These are phyloP conservation scores for Panellus pusillus DNA, from an alignment of 768 basidiomycete species.

Conservation along the genomic window DNA sequence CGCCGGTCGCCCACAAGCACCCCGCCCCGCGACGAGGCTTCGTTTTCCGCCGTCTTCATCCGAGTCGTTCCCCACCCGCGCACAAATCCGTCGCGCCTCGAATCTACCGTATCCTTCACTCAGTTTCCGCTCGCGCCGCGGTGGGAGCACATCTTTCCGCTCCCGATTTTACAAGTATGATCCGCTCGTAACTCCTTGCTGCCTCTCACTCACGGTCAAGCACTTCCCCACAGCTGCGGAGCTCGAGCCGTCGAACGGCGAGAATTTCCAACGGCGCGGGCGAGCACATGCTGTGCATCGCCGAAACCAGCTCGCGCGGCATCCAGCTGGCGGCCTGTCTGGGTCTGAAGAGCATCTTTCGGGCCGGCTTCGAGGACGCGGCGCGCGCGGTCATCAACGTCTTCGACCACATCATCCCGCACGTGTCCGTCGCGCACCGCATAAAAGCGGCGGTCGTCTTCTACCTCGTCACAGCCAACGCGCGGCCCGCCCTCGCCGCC, in stretches of 20 bases:
- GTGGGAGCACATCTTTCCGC: conserved; percentile 87
- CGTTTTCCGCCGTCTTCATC: no score
- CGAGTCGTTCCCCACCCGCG: no score
- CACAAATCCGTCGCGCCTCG: no score
- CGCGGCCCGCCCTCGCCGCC: conserved; percentile 50
- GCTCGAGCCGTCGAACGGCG: conserved; percentile 73
- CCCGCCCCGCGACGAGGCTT: conserved; percentile 72
- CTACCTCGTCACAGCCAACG: no score
- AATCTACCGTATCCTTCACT: conserved; percentile 53
- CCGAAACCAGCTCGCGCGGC: no score
- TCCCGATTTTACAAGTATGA: conserved; percentile 75
- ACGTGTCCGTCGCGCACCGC: no score
- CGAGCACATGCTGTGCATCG: conserved; percentile 55
- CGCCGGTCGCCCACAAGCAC: conserved; percentile 67
- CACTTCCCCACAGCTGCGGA: conserved; percentile 79
- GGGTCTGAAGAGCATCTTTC: no score
- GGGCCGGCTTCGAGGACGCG: conserved; percentile 59
- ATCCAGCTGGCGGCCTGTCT: no score
- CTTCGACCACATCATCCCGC: no score
- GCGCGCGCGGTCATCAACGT: no score
- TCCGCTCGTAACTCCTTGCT: conserved; percentile 79
- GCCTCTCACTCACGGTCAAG: conserved; percentile 88
- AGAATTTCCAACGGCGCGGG: conserved; percentile 63
- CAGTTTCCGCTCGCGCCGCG: conserved; percentile 76
- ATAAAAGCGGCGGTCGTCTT: no score